Base-by-base conservation (phyloP, 2,329 filamentous ascomycete genomes). In the Fusarium multiceps region DNA sequence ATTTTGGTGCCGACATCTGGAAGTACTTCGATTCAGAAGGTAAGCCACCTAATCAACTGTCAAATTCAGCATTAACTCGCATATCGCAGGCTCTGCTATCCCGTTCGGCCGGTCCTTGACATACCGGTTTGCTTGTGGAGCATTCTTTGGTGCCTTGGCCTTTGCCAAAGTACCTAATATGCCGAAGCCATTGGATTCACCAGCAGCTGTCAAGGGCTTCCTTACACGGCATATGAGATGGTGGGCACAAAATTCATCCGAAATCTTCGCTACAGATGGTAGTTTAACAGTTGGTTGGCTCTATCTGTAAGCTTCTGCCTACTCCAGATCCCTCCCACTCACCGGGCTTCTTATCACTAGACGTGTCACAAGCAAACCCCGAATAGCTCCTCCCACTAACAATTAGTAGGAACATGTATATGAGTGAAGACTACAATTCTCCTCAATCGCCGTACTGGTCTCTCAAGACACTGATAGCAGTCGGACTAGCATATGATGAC, bases 351-450 rank as follows among this genome's bases (percentile, higher is more conserved):
- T 30, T 30, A 30, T 30, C 28, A 14, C 28, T 6, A 30, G 28
- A 30, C 14, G 28, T 30, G 28, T 30, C 3, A 30, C 28, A 30
- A 30, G 28, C 28, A 30, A 30, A 30, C 28, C 28, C 6, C 12
- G 12, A 30, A 13, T 30, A 30, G 28, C 28, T 14, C 28, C 28
- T 30, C 30, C 30, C 7, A 7, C 58, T 73, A 25, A 60, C 16
- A 10, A 2, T 4, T 45, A 0, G 0, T 6, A 74, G 72, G 6
- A 87, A 87, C 66, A 86, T 86, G 82, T 87, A 83, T 68, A 81
- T 88, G 80, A 78, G 79, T 37, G 86, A 88, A 71, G 83, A 87
- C 66, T 88, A 88, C 73, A 88, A 88, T 70, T 88, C 86, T 3
- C 85, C 86, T 0, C 86, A 88, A 63, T 87, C 85, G 0, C 78